Evolutionary conservation across 2,329 filamentous ascomycete genomes (phyloP), one percentile per base, ranked within the genome.

Genomic region (Chrysoporthe cubensis): DNA sequence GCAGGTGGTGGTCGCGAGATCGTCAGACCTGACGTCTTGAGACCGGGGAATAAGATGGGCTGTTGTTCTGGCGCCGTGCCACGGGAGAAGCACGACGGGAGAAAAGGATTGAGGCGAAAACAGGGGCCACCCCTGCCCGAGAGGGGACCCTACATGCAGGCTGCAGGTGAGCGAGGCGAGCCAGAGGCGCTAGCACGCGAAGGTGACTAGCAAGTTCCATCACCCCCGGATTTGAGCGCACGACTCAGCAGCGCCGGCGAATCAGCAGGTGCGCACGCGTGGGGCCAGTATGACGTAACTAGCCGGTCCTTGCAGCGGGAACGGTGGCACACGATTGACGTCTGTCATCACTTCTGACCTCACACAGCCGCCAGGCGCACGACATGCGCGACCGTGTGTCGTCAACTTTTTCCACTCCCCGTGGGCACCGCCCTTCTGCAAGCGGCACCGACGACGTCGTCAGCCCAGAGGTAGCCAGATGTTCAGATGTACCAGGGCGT

Each of bases 261-360:
- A 52, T 52, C 48, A 52, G 46, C 21, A 52, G 48, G 14, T 1
- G 48, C 2, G 7, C 11, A 54, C 21, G 1, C 48, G 26, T 1
- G 8, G 5, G 7, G 21, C 50, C 21, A 32, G 21, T 64, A 65
- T 68, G 66, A 68, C 66, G 66, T 68, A 68, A 37, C 11, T 14
- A 11, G 9, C 21, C 32, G 4, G 42, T 34, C 62, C 66, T 57
- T 61, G 57, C 48, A 61, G 66, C 32, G 32, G 48, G 37, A 50
- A 64, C 34, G 48, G 62, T 65, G 66, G 66, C 66, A 26, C 50
- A 21, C 50, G 50, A 32, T 54, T 54, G 50, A 68, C 58, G 66
- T 64, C 63, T 68, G 66, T 61, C 66, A 43, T 63, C 54, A 66
- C 37, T 68, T 68, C 66, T 68, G 66, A 68, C 66, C 66, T 68